A percentile compares a stretch with the other conserved stretches of the same genome.
phyloP scores from a whole-genome alignment of 768 basidiomycete species.

The Boletellus emodensis region DNA sequence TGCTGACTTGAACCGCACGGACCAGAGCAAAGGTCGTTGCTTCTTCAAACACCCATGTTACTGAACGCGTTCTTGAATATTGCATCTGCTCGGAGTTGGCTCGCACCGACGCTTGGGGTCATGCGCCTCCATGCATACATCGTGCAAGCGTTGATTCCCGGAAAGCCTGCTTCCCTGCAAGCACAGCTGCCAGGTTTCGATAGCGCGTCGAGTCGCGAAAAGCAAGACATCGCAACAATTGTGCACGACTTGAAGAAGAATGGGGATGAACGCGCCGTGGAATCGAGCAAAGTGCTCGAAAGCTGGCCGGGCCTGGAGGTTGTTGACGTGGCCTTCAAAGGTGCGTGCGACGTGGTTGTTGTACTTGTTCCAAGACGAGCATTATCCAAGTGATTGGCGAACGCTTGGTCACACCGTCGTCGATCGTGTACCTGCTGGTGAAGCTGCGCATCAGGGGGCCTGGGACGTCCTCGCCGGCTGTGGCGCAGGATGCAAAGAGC shows the following conservation, averaged over 20 bases:
- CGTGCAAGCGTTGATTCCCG: conserved; percentile 75
- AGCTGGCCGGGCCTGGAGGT: conserved; percentile 77
- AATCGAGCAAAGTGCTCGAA: conserved; percentile 52
- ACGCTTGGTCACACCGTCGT: conserved; percentile 77
- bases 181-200: conserved; percentile 79
- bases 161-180: conserved; percentile 41
- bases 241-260: conserved; percentile 16
- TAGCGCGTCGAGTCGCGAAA: conserved; percentile 30
- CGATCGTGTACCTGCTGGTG: conserved; percentile 82
- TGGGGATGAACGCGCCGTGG: conserved; percentile 15
- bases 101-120: conserved; percentile 67
- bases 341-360: conserved; percentile 36
- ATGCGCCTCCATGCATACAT: conserved; percentile 84
- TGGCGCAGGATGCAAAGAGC: conserved; percentile 40
- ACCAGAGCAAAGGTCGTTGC: conserved; percentile 65
- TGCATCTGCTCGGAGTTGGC: conserved; percentile 84
- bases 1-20: neutral
- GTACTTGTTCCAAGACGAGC: neutral
- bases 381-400: conserved; percentile 76
- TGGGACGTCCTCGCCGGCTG: conserved; percentile 26
- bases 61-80: conserved; percentile 82
- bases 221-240: conserved; percentile 15
- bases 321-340: conserved; percentile 81
- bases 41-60: conserved; percentile 69
- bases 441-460: conserved; percentile 75